Evolutionary conservation across 2,329 filamentous ascomycete genomes (phyloP).

Genomic region (Allantophomopsis cytisporea): DNA sequence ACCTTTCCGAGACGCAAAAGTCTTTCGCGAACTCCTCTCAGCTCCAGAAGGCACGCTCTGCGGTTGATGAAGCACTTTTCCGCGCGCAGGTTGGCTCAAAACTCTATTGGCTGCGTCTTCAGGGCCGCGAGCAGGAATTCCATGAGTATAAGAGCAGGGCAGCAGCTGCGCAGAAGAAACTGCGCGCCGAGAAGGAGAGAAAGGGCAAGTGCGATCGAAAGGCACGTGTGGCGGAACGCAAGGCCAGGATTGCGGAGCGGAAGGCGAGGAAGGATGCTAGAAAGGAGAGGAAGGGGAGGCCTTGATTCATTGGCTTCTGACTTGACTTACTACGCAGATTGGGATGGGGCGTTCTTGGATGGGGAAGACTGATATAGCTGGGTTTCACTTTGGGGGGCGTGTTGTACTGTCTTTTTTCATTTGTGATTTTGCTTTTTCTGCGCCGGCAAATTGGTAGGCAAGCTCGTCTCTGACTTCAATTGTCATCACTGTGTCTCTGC

Average conservation of each 20-base stretch:
- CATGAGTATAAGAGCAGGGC: constrained; percentile 28
- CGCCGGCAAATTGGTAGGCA: too few relatives aligned
- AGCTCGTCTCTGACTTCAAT: too few relatives aligned
- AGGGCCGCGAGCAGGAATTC: constrained; percentile 28
- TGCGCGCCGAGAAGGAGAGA: background rate
- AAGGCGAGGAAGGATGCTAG: background rate
- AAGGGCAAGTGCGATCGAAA: background rate
- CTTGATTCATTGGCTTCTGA: background rate
- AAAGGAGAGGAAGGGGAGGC: background rate
- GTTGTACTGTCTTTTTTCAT: too few relatives aligned
- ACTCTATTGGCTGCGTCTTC: constrained; percentile 41
- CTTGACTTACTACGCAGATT: too few relatives aligned
- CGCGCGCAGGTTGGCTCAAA: constrained; percentile 41
- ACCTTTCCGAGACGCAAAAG: constrained; percentile 20
- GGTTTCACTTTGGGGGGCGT: too few relatives aligned
- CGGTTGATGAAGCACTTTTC: constrained; percentile 30
- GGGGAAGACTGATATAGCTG: too few relatives aligned
- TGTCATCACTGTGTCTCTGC: too few relatives aligned
- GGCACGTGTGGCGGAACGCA: background rate
- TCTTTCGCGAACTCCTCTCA: constrained; percentile 17
- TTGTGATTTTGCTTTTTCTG: too few relatives aligned
- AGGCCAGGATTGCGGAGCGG: background rate
- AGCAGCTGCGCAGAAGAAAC: constrained; percentile 20
- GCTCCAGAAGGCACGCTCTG: constrained; percentile 16
- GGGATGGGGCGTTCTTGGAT: too few relatives aligned